Evolutionary conservation across 1,139 yeast genomes (phyloP).

Genomic region (Hansenula anomala): DNA sequence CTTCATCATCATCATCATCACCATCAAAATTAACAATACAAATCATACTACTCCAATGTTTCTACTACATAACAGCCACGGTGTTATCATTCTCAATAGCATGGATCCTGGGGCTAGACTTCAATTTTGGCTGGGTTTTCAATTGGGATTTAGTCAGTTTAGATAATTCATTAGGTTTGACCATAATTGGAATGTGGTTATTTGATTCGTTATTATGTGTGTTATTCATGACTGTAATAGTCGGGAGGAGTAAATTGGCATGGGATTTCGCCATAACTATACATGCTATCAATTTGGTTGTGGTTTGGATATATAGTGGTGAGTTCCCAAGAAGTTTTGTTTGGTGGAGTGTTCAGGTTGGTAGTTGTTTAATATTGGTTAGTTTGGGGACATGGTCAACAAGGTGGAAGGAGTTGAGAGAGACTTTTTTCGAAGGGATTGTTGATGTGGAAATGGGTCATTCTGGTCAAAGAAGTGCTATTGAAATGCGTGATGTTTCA

Average conservation of each 20-base stretch:
- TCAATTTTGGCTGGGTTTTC: constrained; percentile 66
- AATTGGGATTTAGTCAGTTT: constrained; percentile 74
- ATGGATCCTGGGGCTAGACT: constrained; percentile 56
- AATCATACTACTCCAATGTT: constrained; percentile 57
- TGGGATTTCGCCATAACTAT: constrained; percentile 94
- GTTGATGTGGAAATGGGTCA: constrained; percentile 39
- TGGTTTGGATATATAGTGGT: constrained; percentile 63
- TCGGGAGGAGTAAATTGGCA: constrained; percentile 88
- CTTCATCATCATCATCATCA: constrained; percentile 38
- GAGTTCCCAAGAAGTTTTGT: constrained; percentile 63
- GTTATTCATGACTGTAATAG: constrained; percentile 76
- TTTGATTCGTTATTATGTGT: constrained; percentile 75
- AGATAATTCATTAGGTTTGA: constrained; percentile 78
- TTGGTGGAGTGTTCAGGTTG: constrained; percentile 83
- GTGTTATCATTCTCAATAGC: constrained; percentile 53
- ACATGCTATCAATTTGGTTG: constrained; percentile 71
- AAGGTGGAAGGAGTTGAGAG: constrained; percentile 34
- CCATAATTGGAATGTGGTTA: constrained; percentile 71
- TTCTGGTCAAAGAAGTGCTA: constrained; percentile 3
- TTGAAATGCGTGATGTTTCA: constrained; percentile 14
- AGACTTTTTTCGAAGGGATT: constrained; percentile 82
- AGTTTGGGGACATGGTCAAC: constrained; percentile 41
- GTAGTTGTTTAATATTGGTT: constrained; percentile 66
- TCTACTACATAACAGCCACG: constrained; percentile 62
- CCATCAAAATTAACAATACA: constrained; percentile 44